Evolutionary conservation across 257 asterid genomes (phyloP).

Genomic region (Plantago ovata): DNA sequence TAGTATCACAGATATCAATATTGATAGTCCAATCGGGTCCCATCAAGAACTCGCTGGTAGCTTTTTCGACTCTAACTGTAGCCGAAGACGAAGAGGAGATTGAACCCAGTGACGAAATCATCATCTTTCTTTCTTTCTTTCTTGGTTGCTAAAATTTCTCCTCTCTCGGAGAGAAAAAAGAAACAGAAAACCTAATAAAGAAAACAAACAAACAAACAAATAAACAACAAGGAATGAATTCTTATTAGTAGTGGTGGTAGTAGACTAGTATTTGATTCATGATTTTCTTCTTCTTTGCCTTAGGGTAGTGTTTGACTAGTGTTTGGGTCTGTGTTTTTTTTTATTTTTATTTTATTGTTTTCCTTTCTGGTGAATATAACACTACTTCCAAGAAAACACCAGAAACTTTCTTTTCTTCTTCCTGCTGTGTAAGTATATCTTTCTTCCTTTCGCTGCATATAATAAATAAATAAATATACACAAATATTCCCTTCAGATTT

Average conservation of each 20-base stretch:
- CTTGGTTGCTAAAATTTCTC: no score
- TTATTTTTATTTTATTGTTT: slow-evolving; percentile 25
- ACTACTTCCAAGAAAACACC: slow-evolving; percentile 11
- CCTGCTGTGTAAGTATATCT: background rate
- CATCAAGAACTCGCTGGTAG: slow-evolving; percentile 94
- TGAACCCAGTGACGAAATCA: slow-evolving; percentile 36
- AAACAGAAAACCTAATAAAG: no score
- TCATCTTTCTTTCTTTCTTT: slow-evolving; percentile 14
- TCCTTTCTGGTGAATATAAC: slow-evolving; percentile 10
- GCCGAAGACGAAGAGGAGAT: slow-evolving; percentile 55
- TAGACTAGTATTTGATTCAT: no score
- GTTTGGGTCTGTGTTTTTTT: slow-evolving; percentile 17
- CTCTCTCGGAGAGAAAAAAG: no score
- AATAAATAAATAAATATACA: no score
- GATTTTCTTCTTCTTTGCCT: no score
- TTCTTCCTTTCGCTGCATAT: no score
- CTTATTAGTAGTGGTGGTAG: no score
- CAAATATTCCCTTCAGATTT: no score
- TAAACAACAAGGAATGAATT: no score
- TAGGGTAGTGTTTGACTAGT: no score
- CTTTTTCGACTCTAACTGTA: slow-evolving; percentile 75
- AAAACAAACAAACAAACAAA: no score
- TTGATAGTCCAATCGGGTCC: slow-evolving; percentile 97
- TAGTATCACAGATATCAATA: slow-evolving; percentile 78
- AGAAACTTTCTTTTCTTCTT: background rate